Evolutionary conservation across 2,329 filamentous ascomycete species (phyloP).

Genomic region (Fusarium incarnatum): DNA sequence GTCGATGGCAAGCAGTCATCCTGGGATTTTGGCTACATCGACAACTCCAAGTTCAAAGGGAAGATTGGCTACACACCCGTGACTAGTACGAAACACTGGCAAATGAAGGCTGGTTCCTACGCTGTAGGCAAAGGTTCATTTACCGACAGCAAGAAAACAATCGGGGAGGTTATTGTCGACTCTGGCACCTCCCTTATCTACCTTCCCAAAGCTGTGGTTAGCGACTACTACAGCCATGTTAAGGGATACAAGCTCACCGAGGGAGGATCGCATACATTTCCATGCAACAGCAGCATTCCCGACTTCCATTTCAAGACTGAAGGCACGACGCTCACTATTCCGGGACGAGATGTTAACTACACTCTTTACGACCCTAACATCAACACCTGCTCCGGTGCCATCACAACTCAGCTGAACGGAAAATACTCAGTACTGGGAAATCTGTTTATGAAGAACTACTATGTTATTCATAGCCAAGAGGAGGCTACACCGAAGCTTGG

Average conservation of each 20-base stretch:
- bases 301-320: background rate
- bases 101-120: background rate
- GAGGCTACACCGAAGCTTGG: background rate
- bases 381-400: accelerated
- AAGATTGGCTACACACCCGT: background rate
- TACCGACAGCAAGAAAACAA: background rate
- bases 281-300: background rate
- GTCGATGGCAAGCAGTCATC: background rate
- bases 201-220: background rate
- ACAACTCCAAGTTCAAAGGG: background rate
- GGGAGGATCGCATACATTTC: background rate
- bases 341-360: background rate
- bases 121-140: background rate
- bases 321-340: background rate
- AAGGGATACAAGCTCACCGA: background rate
- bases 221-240: background rate
- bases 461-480: background rate
- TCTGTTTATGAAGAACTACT: background rate
- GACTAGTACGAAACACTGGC: background rate
- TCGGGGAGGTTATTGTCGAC: background rate
- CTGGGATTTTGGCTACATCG: conserved; percentile 1
- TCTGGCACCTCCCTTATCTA: background rate
- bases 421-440: background rate
- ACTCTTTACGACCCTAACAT: background rate
- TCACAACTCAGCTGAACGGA: background rate